Conservation (phyloP, 2,329 filamentous ascomycete species). For the Nemania sp. region DNA sequence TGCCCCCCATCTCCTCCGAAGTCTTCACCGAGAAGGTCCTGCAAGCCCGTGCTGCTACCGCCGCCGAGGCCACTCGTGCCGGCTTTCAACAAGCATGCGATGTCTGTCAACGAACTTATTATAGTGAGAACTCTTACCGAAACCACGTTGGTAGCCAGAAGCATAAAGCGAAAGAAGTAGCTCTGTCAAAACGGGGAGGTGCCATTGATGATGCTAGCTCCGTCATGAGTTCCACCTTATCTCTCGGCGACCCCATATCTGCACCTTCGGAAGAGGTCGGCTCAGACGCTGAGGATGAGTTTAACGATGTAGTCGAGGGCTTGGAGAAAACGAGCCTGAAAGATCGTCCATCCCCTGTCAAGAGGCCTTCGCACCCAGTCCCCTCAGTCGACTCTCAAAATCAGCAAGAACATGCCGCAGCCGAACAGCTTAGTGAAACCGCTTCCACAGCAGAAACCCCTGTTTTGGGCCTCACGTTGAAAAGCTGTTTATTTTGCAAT, state of each 20-base stretch:
- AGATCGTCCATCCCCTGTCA: slow-evolving; percentile 52
- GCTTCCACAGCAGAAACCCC: slow-evolving; percentile 51
- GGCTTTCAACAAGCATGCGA: slow-evolving; percentile 84
- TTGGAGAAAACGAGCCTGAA: slow-evolving; percentile 67
- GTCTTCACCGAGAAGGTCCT: slow-evolving; percentile 95
- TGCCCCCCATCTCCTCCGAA: slow-evolving; percentile 90
- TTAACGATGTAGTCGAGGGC: slow-evolving; percentile 76
- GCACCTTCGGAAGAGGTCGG: slow-evolving; percentile 57
- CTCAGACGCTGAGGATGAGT: slow-evolving; percentile 73
- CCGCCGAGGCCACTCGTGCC: slow-evolving; percentile 83
- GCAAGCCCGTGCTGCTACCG: slow-evolving; percentile 82
- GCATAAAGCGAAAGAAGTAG: slow-evolving; percentile 73
- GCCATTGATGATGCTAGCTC: slow-evolving; percentile 71
- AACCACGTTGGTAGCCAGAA: slow-evolving; percentile 93
- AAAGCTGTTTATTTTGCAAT: slow-evolving; percentile 88
- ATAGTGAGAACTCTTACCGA: slow-evolving; percentile 91
- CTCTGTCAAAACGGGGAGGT: slow-evolving; percentile 45
- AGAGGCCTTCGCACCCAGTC: slow-evolving; percentile 58
- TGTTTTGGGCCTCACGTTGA: slow-evolving; percentile 49
- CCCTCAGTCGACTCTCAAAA: slow-evolving; percentile 47
- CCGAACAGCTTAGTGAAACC: slow-evolving; percentile 44
- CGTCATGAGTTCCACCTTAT: slow-evolving; percentile 88
- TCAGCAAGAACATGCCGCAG: slow-evolving; percentile 52
- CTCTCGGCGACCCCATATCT: slow-evolving; percentile 76
- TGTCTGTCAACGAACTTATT: slow-evolving; percentile 89